Percentiles rank a stretch among this genome's conserved stretches.
These are phyloP conservation scores for Claviceps monticola DNA, from an alignment of 2,329 filamentous ascomycete species.

Conservation along the genomic window DNA sequence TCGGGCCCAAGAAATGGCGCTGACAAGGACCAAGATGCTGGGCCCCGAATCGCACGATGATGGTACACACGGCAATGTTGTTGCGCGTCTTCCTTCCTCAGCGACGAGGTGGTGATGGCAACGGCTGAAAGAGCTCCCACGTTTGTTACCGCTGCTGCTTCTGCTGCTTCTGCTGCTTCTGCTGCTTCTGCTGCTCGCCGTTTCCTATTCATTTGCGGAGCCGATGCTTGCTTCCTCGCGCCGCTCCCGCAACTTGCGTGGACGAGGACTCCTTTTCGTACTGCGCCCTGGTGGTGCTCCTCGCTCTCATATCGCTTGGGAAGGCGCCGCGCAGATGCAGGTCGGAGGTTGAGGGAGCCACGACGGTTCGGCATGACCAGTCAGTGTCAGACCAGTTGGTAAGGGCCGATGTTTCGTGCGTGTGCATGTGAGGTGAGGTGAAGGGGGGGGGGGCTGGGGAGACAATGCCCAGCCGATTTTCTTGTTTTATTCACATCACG, in stretches of 20 bases:
- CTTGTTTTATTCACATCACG: too few relatives aligned
- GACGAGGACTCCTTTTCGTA: background rate
- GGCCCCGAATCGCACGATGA: background rate
- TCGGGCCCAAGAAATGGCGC: background rate
- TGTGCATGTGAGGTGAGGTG: background rate
- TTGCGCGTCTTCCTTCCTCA: slow-evolving; percentile 1
- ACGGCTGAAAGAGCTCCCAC: background rate
- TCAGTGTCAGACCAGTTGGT: background rate
- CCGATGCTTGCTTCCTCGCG: background rate
- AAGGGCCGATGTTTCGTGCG: background rate
- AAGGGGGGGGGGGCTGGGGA: background rate
- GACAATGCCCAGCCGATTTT: background rate
- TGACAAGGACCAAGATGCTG: background rate
- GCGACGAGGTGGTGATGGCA: background rate
- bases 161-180: background rate
- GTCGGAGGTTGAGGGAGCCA: background rate
- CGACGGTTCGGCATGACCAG: background rate
- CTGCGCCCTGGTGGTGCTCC: background rate
- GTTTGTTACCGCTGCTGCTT: background rate
- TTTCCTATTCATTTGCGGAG: background rate
- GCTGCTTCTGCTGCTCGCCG: background rate
- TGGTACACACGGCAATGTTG: background rate
- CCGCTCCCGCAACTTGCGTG: background rate
- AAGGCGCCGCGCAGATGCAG: slow-evolving; percentile 1
- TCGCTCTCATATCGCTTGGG: background rate